Percentiles rank a stretch among this genome's conserved stretches.
phyloP scores from a whole-genome alignment of 495 filamentous ascomycete species.

The Apiosordaria backusii region DNA sequence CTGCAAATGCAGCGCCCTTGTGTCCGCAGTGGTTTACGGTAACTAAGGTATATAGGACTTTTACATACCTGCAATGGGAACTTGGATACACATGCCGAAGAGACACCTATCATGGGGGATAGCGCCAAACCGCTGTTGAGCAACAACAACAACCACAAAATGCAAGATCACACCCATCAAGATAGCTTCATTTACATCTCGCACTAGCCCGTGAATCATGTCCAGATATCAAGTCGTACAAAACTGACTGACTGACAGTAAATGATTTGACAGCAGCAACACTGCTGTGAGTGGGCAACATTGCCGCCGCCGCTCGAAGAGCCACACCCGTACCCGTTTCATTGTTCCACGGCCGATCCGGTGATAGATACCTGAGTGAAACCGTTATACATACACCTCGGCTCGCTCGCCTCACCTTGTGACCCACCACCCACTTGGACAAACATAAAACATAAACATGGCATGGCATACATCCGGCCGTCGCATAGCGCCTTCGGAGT shows the following conservation, averaged over 20 bases:
- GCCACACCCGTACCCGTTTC: background rate
- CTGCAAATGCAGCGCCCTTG: background rate
- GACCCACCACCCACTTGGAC: too few species aligned
- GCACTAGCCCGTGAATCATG: background rate
- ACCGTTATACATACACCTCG: too few species aligned
- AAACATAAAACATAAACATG: background rate
- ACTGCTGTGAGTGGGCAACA: too few species aligned
- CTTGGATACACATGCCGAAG: too few species aligned
- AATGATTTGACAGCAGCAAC: background rate
- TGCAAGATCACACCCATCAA: background rate
- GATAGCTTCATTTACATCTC: too few species aligned
- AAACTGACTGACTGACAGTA: too few species aligned
- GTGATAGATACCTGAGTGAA: background rate
- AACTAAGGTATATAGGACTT: too few species aligned
- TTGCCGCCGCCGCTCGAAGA: background rate
- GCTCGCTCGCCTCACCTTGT: background rate
- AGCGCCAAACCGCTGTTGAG: too few species aligned
- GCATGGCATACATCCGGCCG: background rate
- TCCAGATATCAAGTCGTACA: background rate
- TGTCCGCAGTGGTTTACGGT: background rate
- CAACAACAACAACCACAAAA: background rate
- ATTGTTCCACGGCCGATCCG: background rate
- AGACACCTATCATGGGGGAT: too few species aligned
- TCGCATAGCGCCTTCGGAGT: background rate
- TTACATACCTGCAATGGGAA: too few species aligned